Evolutionary conservation across 2,329 filamentous ascomycete species (phyloP), one percentile per base, ranked within the genome.

Genomic region (Neofusicoccum sp.): DNA sequence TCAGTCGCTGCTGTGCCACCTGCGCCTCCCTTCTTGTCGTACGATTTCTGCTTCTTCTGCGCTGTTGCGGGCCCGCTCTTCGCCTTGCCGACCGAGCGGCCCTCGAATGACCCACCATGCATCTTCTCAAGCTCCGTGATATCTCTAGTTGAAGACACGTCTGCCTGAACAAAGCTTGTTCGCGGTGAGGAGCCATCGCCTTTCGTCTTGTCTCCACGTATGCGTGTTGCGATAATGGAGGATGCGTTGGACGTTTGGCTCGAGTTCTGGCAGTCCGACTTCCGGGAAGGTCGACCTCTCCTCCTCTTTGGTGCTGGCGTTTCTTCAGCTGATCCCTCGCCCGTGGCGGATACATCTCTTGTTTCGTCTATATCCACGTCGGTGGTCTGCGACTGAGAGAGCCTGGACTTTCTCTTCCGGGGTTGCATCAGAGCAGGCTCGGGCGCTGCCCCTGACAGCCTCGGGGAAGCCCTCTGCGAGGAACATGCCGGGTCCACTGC

Each of bases 181-280:
- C 16, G 28, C 3, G 52, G n/a, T 9, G 31, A 45, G 16, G 39
- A 33, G 7, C 16, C 14, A 7, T 2, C 3, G 29, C 29, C 31
- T 31, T 37, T 66, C 8, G 12, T 49, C 14, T 9, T 58, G 50
- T 31, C 61, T 61, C 12, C 64, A 56, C 7, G 41, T 14, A 8
- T 12, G 45, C 36, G 12, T 60, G 45, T 58, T 62, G 52, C 6
- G 66, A 62, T n/a, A 43, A 12, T 22, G 7, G 52, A 45, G 4
- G 12, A 59, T 60, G 37, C 41, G 48, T 63, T 64, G 67, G 6
- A 58, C 45, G 54, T 6, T 16, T 58, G 54, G 41, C 41, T 58
- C 16, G 68, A 64, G 56, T 70, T 71, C 14, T 33, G 47, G 8
- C 7, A 16, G 11, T 22, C 22, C 28, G 61, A 12, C 2, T 14